Percentiles rank a stretch among this genome's conserved stretches.
phyloP scores from a whole-genome alignment of 257 asterid genomes.

The Primulina tabacum region DNA sequence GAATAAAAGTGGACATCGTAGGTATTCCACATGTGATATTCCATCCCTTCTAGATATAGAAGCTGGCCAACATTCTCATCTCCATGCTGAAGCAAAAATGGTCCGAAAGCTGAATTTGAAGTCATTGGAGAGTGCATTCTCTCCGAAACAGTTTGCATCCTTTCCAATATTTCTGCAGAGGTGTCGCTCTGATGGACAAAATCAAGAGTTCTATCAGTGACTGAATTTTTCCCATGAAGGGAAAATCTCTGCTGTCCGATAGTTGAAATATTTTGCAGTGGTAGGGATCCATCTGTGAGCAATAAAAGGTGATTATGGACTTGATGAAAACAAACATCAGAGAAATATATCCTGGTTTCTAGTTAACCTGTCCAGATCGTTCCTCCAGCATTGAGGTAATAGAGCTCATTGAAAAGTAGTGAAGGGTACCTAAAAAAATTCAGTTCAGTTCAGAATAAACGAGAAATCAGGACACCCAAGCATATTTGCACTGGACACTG shows the following conservation, averaged over 20 bases:
- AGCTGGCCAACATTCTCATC: slow-evolving; percentile 80
- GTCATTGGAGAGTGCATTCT: slow-evolving; percentile 47
- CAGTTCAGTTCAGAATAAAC: slow-evolving; percentile 10
- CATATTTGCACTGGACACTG: slow-evolving; percentile 3
- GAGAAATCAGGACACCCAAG: slow-evolving; percentile 11
- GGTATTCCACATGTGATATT: slow-evolving; percentile 80
- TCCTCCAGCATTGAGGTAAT: slow-evolving; percentile 75
- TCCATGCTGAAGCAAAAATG: slow-evolving; percentile 48
- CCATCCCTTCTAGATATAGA: slow-evolving; percentile 79
- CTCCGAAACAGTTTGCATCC: slow-evolving; percentile 52
- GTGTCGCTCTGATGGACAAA: slow-evolving; percentile 35
- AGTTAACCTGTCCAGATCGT: slow-evolving; percentile 78
- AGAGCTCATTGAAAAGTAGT: slow-evolving; percentile 84
- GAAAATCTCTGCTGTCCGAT: slow-evolving; percentile 47
- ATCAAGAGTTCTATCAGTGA: slow-evolving; percentile 18
- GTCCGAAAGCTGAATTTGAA: slow-evolving; percentile 64
- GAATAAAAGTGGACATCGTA: slow-evolving; percentile 81
- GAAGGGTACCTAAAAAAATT: slow-evolving; percentile 52
- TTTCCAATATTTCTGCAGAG: slow-evolving; percentile 50
- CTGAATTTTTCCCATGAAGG: slow-evolving; percentile 35
- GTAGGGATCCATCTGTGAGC: slow-evolving; percentile 62
- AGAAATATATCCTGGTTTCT: not conserved
- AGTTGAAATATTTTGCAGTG: slow-evolving; percentile 46
- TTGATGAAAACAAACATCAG: not conserved
- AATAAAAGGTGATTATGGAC: slow-evolving; percentile 5